Evolutionary conservation across 2,329 filamentous ascomycete genomes (phyloP).

Genomic region (Arthrobotrys entomopaga): DNA sequence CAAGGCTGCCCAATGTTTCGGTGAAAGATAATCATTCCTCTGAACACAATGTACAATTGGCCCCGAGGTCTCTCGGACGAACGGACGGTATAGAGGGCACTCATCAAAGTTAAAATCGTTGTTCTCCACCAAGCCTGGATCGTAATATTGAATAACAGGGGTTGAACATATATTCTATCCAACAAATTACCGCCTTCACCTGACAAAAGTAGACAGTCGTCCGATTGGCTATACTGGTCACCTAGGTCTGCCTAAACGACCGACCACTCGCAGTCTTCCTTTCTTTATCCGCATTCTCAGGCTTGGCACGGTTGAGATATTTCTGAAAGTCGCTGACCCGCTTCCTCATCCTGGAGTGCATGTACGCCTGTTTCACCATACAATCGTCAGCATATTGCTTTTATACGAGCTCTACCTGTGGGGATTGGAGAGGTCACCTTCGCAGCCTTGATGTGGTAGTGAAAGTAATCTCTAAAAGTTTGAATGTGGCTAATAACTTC

Average conservation of each 20-base stretch:
- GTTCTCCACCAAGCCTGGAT: no score
- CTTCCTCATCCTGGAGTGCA: constrained; percentile 97
- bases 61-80: background rate
- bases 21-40: background rate
- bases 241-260: constrained; percentile 71
- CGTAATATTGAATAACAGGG: background rate
- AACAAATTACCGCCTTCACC: background rate
- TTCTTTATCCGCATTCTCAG: constrained; percentile 89
- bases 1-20: no score
- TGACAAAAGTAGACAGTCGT: background rate
- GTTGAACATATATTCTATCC: background rate
- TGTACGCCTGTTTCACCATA: constrained; percentile 75
- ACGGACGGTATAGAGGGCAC: no score
- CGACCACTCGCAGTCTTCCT: constrained; percentile 96
- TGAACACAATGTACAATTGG: background rate
- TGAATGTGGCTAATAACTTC: constrained; percentile 99
- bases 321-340: constrained; percentile 98
- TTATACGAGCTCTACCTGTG: background rate
- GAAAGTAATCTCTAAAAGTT: constrained; percentile 99
- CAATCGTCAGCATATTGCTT: background rate
- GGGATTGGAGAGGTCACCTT: constrained; percentile 69
- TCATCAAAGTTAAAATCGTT: no score
- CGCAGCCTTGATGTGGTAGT: constrained; percentile 99
- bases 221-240: background rate
- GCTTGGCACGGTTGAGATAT: constrained; percentile 93